These are phyloP conservation scores for Stereum hirsutum DNA, from an alignment of 1,284 basidiomycete genomes.

Conservation along the genomic window DNA sequence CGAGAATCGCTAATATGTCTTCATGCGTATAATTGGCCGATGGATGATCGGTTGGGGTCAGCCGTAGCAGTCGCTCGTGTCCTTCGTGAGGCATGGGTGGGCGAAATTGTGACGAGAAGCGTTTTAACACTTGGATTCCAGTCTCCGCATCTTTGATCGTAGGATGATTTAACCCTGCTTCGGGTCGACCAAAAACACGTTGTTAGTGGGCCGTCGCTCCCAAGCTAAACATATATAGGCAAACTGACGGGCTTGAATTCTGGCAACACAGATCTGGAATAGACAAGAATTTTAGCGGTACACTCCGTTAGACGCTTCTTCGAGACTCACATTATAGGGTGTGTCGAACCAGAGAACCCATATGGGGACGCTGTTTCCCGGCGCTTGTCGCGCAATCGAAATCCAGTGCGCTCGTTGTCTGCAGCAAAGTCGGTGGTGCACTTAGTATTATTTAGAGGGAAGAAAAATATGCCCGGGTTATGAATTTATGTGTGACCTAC, in stretches of 20 bases:
- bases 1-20: slow-evolving; percentile 42
- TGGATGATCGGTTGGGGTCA: slow-evolving; percentile 42
- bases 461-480: not conserved
- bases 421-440: not conserved
- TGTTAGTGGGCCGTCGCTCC: not conserved
- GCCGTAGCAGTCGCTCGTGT: slow-evolving; percentile 45
- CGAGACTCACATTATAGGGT: slow-evolving; percentile 56
- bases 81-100: slow-evolving; percentile 48
- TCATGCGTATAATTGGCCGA: slow-evolving; percentile 36
- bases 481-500: slow-evolving; percentile 29
- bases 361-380: slow-evolving; percentile 41
- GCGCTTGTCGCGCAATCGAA: slow-evolving; percentile 53
- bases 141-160: slow-evolving; percentile 53
- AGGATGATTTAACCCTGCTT: slow-evolving; percentile 53
- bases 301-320: not conserved
- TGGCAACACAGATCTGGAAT: slow-evolving; percentile 40
- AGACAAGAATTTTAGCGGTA: not conserved
- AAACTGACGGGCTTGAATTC: slow-evolving; percentile 34
- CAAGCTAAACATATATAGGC: not conserved
- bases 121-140: slow-evolving; percentile 45
- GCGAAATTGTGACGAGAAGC: slow-evolving; percentile 48
- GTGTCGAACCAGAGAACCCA: slow-evolving; percentile 70
- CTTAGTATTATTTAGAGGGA: not conserved
- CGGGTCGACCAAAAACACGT: not conserved
- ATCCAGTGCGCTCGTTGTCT: slow-evolving; percentile 69